Percentiles rank a stretch among this genome's conserved stretches.
Conservation (phyloP, 805 yeast species). For the Suhomyces xylopsoci region DNA sequence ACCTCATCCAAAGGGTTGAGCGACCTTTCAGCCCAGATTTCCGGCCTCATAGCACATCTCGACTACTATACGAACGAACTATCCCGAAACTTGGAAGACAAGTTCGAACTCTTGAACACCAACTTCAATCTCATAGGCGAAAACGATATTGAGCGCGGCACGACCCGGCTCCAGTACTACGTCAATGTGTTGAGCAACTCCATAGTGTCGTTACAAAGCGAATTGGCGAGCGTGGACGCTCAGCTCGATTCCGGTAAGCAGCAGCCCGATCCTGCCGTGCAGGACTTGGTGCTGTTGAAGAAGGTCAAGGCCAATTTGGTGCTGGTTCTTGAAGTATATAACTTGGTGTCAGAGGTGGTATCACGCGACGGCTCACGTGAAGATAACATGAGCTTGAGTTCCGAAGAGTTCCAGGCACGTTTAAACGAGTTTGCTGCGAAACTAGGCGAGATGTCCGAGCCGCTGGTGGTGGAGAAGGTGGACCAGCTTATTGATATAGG, state of each 20-base stretch:
- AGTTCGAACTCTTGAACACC: constrained; percentile 46
- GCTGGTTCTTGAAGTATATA: constrained; percentile 46
- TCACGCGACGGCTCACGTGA: neutral
- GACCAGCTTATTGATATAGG: constrained; percentile 46
- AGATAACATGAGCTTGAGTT: constrained; percentile 4
- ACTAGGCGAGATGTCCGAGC: constrained; percentile 27
- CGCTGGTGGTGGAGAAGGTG: constrained; percentile 39
- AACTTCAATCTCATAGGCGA: constrained; percentile 41
- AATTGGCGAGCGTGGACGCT: constrained; percentile 15
- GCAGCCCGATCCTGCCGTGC: constrained; percentile 18
- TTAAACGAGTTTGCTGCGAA: constrained; percentile 39
- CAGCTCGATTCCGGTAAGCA: constrained; percentile 5
- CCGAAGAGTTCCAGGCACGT: constrained; percentile 14
- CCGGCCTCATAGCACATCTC: constrained; percentile 53
- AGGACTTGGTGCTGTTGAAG: constrained; percentile 44
- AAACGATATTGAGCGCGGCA: constrained; percentile 11
- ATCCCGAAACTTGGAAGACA: constrained; percentile 50
- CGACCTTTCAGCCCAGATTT: constrained; percentile 46
- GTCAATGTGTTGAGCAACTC: constrained; percentile 59
- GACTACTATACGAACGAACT: constrained; percentile 63
- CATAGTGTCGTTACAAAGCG: constrained; percentile 48
- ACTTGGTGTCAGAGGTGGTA: constrained; percentile 13
- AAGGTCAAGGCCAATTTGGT: constrained; percentile 44
- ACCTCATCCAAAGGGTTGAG: constrained; percentile 22
- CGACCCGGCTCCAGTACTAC: constrained; percentile 58